phyloP scores from a whole-genome alignment of 2,329 filamentous ascomycete species.

The Apiospora malaysiana region DNA sequence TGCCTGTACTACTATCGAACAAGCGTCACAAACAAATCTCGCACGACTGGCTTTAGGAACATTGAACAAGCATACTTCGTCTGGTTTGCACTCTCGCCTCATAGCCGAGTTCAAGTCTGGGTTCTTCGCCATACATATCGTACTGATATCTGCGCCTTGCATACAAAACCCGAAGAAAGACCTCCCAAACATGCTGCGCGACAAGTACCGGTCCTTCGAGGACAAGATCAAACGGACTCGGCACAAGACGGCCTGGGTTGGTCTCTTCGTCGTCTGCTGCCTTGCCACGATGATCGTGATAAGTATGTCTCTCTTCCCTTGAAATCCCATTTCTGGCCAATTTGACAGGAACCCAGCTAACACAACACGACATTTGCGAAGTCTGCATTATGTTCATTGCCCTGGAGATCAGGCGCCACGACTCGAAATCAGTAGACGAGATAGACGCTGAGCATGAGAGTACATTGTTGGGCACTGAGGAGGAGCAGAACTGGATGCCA shows the following conservation, averaged over 20 bases:
- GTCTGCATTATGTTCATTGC: neutral
- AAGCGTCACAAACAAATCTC: neutral
- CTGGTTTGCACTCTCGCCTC: neutral
- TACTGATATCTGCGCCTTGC: neutral
- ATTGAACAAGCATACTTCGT: neutral
- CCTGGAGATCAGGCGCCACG: neutral
- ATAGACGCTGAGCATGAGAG: neutral
- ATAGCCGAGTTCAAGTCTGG: neutral
- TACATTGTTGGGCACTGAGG: neutral
- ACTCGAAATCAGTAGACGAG: neutral
- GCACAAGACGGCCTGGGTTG: conserved; percentile 6
- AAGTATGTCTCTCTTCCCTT: neutral
- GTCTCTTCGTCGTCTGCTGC: neutral
- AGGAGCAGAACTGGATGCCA: neutral
- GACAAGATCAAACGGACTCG: neutral
- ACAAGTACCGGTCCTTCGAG: conserved; percentile 1
- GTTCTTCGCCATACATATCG: neutral
- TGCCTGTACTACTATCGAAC: neutral
- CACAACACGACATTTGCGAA: neutral
- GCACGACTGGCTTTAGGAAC: neutral
- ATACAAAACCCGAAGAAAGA: neutral
- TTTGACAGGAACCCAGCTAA: neutral
- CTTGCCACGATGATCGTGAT: neutral
- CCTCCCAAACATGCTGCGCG: neutral
- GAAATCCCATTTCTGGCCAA: too few species aligned